A percentile compares a stretch with the other conserved stretches of the same genome.
phyloP scores from a whole-genome alignment of 2,329 filamentous ascomycete species.

The Elsinoe perseae region DNA sequence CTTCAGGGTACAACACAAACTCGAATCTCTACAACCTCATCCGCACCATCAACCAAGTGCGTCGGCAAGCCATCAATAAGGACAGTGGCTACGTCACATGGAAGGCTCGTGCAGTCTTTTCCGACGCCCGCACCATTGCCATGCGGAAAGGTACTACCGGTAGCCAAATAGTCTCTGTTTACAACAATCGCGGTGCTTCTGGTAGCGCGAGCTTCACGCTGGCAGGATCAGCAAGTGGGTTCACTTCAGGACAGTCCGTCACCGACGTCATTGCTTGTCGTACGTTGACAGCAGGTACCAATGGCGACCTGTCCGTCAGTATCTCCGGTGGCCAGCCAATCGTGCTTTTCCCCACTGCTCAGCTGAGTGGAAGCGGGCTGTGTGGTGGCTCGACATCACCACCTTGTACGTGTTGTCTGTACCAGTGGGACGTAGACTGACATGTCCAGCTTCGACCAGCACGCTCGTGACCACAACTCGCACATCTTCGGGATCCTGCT shows the following conservation, averaged over 20 bases:
- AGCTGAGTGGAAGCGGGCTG: slow-evolving; percentile 32
- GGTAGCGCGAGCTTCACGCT: slow-evolving; percentile 18
- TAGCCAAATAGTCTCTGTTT: slow-evolving; percentile 37
- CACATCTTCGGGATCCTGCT: slow-evolving; percentile 19
- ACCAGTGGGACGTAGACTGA: background rate
- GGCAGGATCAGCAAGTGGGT: slow-evolving; percentile 22
- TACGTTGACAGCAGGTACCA: slow-evolving; percentile 35
- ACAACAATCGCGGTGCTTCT: slow-evolving; percentile 35
- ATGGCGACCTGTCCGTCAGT: slow-evolving; percentile 38
- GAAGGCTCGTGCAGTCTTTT: slow-evolving; percentile 38
- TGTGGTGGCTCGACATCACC: slow-evolving; percentile 23
- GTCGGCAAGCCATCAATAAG: slow-evolving; percentile 35
- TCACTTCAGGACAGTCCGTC: slow-evolving; percentile 23
- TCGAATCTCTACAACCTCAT: slow-evolving; percentile 36
- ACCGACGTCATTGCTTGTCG: slow-evolving; percentile 41
- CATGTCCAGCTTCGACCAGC: background rate
- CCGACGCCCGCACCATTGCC: slow-evolving; percentile 37
- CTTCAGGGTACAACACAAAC: slow-evolving; percentile 33
- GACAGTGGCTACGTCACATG: slow-evolving; percentile 36
- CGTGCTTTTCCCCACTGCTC: slow-evolving; percentile 34
- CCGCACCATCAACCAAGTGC: slow-evolving; percentile 35
- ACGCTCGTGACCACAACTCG: slow-evolving; percentile 4
- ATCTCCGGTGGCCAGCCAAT: slow-evolving; percentile 39
- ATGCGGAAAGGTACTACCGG: slow-evolving; percentile 38
- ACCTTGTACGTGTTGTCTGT: background rate